Percentiles rank a stretch among this genome's conserved stretches.
Conservation (phyloP, 164 flowering plant genomes). For the Vitis amurensis region DNA sequence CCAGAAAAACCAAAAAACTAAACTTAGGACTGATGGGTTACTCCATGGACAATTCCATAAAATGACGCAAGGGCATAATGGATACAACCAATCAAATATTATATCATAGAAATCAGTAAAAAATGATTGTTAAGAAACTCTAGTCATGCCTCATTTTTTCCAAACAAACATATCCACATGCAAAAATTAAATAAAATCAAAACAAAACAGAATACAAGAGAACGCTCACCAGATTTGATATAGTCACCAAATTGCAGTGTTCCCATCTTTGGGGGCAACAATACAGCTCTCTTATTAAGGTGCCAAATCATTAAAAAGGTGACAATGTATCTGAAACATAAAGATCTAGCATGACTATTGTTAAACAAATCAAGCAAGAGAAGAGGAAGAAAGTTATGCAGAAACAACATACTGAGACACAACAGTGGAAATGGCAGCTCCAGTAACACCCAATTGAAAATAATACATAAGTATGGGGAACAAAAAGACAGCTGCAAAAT, state of each 20-base stretch:
- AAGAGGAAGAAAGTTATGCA: slow-evolving; percentile 4
- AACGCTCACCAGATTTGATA: slow-evolving; percentile 73
- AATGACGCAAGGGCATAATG: too few species aligned
- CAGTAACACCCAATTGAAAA: slow-evolving; percentile 67
- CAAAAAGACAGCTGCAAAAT: slow-evolving; percentile 62
- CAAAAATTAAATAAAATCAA: background rate
- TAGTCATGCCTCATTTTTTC: too few species aligned
- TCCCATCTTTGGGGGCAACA: slow-evolving; percentile 82
- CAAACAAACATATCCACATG: background rate
- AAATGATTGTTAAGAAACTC: background rate
- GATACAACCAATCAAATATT: too few species aligned
- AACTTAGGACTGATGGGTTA: too few species aligned
- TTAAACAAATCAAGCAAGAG: background rate
- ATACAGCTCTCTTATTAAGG: slow-evolving; percentile 65
- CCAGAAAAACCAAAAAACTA: too few species aligned
- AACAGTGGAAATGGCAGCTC: slow-evolving; percentile 91
- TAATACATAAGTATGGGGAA: slow-evolving; percentile 72
- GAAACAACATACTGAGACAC: slow-evolving; percentile 74
- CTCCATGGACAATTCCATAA: too few species aligned
- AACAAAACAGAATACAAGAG: slow-evolving; percentile 6
- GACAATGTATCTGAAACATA: slow-evolving; percentile 62
- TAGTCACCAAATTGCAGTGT: slow-evolving; percentile 74
- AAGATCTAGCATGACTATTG: slow-evolving; percentile 3
- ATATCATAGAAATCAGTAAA: too few species aligned
- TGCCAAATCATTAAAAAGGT: slow-evolving; percentile 67